phyloP scores from a whole-genome alignment of 768 basidiomycete species.

The Kwoniella newhampshirensis region DNA sequence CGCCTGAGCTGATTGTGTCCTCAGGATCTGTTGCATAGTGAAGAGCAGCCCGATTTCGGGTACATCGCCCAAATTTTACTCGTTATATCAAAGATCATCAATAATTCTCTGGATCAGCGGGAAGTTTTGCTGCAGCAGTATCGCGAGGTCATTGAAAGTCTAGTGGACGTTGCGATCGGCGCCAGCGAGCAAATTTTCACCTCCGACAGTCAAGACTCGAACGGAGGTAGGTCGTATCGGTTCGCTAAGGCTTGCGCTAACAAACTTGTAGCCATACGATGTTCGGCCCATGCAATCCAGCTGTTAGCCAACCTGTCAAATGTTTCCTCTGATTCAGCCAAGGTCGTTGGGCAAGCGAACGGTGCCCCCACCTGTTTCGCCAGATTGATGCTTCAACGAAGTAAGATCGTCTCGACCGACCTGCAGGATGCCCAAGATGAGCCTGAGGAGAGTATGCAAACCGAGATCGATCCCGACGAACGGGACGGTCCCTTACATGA shows the following conservation, averaged over 20 bases:
- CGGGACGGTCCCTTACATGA: background rate
- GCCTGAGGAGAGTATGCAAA: constrained; percentile 8
- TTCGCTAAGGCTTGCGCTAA: background rate
- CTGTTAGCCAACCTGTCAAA: constrained; percentile 9
- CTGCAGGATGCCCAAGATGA: background rate
- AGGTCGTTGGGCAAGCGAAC: background rate
- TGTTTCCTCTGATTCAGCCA: background rate
- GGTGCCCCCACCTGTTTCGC: constrained; percentile 5
- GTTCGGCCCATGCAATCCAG: constrained; percentile 7
- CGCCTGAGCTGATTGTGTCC: background rate
- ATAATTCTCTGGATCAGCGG: background rate
- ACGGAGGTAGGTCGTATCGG: background rate
- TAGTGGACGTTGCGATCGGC: constrained; percentile 6
- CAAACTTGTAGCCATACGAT: constrained; percentile 3
- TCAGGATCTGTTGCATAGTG: constrained; percentile 15
- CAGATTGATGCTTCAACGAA: constrained; percentile 11
- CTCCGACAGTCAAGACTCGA: background rate
- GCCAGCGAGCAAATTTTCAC: constrained; percentile 1
- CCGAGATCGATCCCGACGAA: background rate
- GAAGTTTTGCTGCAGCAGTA: background rate
- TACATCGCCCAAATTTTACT: constrained; percentile 3
- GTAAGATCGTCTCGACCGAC: background rate
- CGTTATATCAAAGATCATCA: background rate
- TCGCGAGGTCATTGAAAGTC: background rate
- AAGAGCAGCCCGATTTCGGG: constrained; percentile 15